These are phyloP conservation scores for Miamiensis avidus DNA, from an alignment of 169 alveolate genomes.

Conservation along the genomic window DNA sequence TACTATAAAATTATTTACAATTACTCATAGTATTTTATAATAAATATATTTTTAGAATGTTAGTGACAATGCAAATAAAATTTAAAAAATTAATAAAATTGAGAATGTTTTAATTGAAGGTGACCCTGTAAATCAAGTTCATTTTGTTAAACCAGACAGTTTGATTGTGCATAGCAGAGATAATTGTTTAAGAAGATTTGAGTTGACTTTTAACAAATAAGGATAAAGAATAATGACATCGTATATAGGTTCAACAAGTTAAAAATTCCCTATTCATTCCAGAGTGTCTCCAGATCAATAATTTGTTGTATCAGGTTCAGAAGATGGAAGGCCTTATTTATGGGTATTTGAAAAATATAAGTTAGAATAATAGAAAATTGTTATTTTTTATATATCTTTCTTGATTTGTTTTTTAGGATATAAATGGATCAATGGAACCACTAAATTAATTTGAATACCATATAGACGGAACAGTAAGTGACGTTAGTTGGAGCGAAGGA, in stretches of 20 bases:
- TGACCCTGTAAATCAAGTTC: constrained; percentile 68
- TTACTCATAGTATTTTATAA: background rate
- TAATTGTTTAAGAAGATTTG: constrained; percentile 75
- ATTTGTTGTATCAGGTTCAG: constrained; percentile 78
- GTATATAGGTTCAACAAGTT: constrained; percentile 74
- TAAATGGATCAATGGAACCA: constrained; percentile 40
- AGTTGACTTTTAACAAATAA: constrained; percentile 38
- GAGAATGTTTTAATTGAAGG: constrained; percentile 63
- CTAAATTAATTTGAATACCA: constrained; percentile 12
- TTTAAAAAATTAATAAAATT: constrained; percentile 13
- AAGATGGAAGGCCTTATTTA: constrained; percentile 76
- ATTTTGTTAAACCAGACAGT: constrained; percentile 59
- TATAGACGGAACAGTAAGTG: constrained; percentile 56
- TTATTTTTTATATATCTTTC: background rate
- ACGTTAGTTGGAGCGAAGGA: constrained; percentile 73
- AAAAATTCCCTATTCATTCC: constrained; percentile 66
- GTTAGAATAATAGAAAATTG: background rate
- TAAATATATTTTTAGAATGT: background rate
- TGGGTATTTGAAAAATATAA: constrained; percentile 56
- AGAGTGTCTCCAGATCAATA: constrained; percentile 77
- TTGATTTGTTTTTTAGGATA: background rate
- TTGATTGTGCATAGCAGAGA: constrained; percentile 77
- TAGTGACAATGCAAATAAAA: constrained; percentile 2
- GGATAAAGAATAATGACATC: constrained; percentile 43
- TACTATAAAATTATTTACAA: constrained; percentile 36